Percentiles rank a stretch among this genome's conserved stretches.
These are phyloP conservation scores for Xylariomycetidae sp. DNA, from an alignment of 2,329 filamentous ascomycete genomes.

Conservation along the genomic window DNA sequence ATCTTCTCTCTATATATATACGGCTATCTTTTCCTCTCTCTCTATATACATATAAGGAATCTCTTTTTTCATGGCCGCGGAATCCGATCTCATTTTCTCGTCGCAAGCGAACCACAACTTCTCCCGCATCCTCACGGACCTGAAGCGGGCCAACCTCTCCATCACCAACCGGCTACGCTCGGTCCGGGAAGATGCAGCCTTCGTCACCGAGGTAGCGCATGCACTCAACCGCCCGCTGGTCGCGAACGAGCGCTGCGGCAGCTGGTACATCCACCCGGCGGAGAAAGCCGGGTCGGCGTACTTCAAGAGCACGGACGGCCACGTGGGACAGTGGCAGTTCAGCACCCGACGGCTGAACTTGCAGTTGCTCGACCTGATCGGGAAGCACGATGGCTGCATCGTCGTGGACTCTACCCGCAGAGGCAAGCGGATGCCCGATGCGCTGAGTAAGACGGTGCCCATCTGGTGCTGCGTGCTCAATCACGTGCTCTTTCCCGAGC, in stretches of 20 bases:
- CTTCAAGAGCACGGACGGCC: constrained; percentile 97
- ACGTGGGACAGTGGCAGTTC: constrained; percentile 86
- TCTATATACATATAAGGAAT: background rate
- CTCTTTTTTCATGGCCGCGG: constrained; percentile 14
- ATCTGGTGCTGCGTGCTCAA: constrained; percentile 92
- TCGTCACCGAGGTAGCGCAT: constrained; percentile 58
- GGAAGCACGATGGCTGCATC: constrained; percentile 65
- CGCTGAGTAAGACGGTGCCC: constrained; percentile 86
- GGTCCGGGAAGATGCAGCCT: constrained; percentile 69
- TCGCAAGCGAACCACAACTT: constrained; percentile 56
- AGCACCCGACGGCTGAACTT: constrained; percentile 79
- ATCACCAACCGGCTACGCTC: constrained; percentile 77
- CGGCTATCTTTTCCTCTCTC: too few relatives aligned
- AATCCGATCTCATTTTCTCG: constrained; percentile 44
- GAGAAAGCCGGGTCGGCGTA: constrained; percentile 71
- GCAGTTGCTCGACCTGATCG: constrained; percentile 67
- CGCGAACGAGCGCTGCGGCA: constrained; percentile 91
- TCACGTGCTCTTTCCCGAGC: constrained; percentile 61
- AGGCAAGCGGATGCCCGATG: constrained; percentile 93
- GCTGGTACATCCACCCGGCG: constrained; percentile 77
- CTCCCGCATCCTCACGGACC: constrained; percentile 61
- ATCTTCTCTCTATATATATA: too few relatives aligned
- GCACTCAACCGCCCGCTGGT: constrained; percentile 63
- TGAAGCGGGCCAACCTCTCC: constrained; percentile 71
- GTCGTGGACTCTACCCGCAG: constrained; percentile 90